Conservation (phyloP, 2,329 filamentous ascomycete species). For the Rutstroemia sp. region DNA sequence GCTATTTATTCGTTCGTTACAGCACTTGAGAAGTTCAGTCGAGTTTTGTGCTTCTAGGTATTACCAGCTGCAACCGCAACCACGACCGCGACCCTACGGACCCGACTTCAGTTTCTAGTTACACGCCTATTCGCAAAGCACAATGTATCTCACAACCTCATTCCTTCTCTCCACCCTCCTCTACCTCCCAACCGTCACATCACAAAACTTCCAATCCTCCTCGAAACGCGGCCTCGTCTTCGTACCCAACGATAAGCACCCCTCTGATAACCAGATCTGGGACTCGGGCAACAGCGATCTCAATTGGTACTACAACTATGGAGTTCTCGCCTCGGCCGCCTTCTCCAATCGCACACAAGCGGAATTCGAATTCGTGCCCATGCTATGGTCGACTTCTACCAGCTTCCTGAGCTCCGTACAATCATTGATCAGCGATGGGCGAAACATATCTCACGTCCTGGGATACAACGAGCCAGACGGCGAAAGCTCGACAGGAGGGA, state of each 20-base stretch:
- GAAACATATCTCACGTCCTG: conserved; percentile 61
- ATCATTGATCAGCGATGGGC: conserved; percentile 42
- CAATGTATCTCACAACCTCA: not conserved
- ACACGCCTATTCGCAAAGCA: not conserved
- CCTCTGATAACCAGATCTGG: conserved; percentile 62
- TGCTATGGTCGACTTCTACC: conserved; percentile 65
- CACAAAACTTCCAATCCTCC: conserved; percentile 14
- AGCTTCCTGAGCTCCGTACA: conserved; percentile 55
- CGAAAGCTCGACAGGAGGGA: conserved; percentile 41
- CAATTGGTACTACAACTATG: conserved; percentile 85
- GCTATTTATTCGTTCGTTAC: not conserved
- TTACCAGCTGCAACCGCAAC: not conserved
- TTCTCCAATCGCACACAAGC: conserved; percentile 43
- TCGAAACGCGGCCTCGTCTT: conserved; percentile 70
- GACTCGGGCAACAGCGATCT: conserved; percentile 47
- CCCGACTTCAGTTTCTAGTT: not conserved
- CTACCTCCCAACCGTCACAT: not conserved
- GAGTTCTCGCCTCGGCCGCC: conserved; percentile 43
- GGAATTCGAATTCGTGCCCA: conserved; percentile 68
- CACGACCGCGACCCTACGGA: not conserved
- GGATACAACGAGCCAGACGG: conserved; percentile 76
- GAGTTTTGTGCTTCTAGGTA: not conserved
- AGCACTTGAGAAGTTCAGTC: not conserved
- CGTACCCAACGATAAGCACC: conserved; percentile 46
- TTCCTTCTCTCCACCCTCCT: not conserved